A percentile compares a stretch with the other conserved stretches of the same genome.
Evolutionary conservation across 352 stramenopile genomes (phyloP).

Genomic region (Aphanomyces invadans): DNA sequence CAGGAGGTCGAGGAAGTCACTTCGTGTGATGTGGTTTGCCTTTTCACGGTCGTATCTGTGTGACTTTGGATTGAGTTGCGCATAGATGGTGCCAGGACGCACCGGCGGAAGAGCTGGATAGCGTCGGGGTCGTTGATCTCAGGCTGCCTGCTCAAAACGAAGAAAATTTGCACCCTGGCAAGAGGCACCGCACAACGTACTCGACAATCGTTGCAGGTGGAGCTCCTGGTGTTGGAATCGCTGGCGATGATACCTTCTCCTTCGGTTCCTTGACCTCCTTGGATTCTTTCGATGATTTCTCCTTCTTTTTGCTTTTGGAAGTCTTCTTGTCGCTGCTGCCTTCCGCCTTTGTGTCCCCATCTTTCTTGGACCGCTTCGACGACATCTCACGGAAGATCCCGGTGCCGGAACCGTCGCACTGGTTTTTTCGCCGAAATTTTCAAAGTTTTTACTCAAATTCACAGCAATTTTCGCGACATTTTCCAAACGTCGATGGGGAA

Average conservation of each 20-base stretch:
- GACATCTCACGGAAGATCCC: not conserved
- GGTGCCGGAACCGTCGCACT: constrained; percentile 3
- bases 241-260: not conserved
- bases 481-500: not conserved
- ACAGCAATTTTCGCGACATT: not conserved
- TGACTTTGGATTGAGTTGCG: too few species aligned
- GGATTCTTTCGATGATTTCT: not conserved
- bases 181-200: too few species aligned
- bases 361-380: constrained; percentile 20
- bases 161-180: not conserved
- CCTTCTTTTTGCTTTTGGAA: constrained; percentile 15
- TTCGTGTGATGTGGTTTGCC: constrained; percentile 41
- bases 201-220: not conserved
- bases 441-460: too few species aligned
- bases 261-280: constrained; percentile 9
- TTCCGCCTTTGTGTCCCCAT: not conserved
- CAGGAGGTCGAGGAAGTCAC: constrained; percentile 65
- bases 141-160: not conserved
- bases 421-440: not conserved
- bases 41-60: constrained; percentile 54
- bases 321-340: constrained; percentile 12
- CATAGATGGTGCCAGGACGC: not conserved
- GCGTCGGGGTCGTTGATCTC: constrained; percentile 42
- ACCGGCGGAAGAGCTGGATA: constrained; percentile 67
- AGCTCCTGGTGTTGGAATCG: not conserved